Percentiles rank a stretch among this genome's conserved stretches.
These are phyloP conservation scores for Nephelium lappaceum DNA, from an alignment of 345 rosid species.

Conservation along the genomic window DNA sequence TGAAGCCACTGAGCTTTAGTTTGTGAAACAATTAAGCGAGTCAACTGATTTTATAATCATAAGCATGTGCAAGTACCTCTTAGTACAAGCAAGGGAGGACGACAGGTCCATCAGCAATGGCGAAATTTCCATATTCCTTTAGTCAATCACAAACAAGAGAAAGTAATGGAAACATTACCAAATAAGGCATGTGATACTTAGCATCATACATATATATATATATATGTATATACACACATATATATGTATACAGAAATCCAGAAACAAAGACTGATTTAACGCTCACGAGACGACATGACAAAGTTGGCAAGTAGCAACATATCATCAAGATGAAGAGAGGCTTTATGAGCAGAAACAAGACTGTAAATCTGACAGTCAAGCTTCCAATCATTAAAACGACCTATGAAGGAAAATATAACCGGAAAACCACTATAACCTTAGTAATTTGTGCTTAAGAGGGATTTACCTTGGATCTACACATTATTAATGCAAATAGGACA, in stretches of 20 bases:
- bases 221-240: too few relatives aligned
- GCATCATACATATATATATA: too few relatives aligned
- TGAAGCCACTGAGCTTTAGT: neutral
- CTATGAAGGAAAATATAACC: constrained; percentile 12
- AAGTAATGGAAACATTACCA: constrained; percentile 17
- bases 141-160: constrained; percentile 27
- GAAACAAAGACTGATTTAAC: too few relatives aligned
- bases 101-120: constrained; percentile 48
- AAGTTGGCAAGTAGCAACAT: constrained; percentile 90
- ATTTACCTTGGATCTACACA: constrained; percentile 82
- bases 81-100: constrained; percentile 11
- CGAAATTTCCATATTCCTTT: constrained; percentile 55
- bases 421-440: neutral
- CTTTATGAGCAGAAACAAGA: constrained; percentile 95
- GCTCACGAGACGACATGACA: constrained; percentile 57
- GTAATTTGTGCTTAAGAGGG: neutral
- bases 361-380: constrained; percentile 73
- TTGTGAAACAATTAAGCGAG: neutral
- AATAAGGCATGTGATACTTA: neutral
- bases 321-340: constrained; percentile 97
- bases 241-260: too few relatives aligned
- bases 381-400: constrained; percentile 23
- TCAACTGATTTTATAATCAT: neutral
- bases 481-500: constrained; percentile 77
- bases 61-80: constrained; percentile 21